phyloP scores from a whole-genome alignment of 108 stramenopile genomes.

The Nitzschia sp. region DNA sequence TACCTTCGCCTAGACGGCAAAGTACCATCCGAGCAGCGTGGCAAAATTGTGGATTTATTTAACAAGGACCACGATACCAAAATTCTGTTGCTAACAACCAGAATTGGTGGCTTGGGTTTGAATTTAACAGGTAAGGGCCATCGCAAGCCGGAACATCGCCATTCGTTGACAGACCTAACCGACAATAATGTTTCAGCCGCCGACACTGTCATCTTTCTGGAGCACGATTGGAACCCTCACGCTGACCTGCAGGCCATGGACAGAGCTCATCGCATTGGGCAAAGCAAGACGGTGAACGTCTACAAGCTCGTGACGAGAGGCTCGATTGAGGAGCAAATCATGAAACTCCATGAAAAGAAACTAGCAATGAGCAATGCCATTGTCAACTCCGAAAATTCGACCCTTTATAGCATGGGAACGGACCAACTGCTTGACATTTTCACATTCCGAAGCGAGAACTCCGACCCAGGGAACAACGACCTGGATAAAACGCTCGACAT shows the following conservation, averaged over 20 bases:
- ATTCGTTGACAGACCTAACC: background rate
- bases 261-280: slow-evolving; percentile 85
- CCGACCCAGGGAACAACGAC: background rate
- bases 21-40: slow-evolving; percentile 62
- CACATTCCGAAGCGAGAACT: slow-evolving; percentile 30
- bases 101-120: slow-evolving; percentile 83
- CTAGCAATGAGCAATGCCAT: slow-evolving; percentile 79
- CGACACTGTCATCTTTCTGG: slow-evolving; percentile 83
- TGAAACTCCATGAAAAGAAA: slow-evolving; percentile 74
- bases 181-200: slow-evolving; percentile 67
- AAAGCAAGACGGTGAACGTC: slow-evolving; percentile 83
- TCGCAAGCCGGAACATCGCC: no score
- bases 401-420: slow-evolving; percentile 89
- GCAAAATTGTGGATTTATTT: slow-evolving; percentile 69
- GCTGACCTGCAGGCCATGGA: slow-evolving; percentile 76
- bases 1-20: slow-evolving; percentile 82
- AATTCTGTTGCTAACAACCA: slow-evolving; percentile 80
- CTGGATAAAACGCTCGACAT: slow-evolving; percentile 24
- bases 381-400: slow-evolving; percentile 85
- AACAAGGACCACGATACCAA: slow-evolving; percentile 66
- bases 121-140: slow-evolving; percentile 74
- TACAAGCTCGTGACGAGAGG: slow-evolving; percentile 87
- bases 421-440: slow-evolving; percentile 88
- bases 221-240: slow-evolving; percentile 85
- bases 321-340: slow-evolving; percentile 93